Conservation (phyloP, 2,329 filamentous ascomycete species). For the Ceratocystis papillata region DNA sequence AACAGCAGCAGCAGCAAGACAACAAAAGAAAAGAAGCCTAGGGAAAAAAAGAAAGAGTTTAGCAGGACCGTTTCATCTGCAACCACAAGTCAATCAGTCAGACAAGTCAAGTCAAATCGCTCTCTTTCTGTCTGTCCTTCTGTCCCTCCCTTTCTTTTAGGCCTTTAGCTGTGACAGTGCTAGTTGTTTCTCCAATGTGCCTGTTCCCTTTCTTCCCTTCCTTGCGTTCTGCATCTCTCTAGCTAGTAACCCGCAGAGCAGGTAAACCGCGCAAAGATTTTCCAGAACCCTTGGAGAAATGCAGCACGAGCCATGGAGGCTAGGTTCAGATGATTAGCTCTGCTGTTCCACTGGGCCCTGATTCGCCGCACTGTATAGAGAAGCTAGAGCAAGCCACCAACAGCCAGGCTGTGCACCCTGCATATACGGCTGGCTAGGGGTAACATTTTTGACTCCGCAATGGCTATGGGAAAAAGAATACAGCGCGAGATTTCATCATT, state of each 20-base stretch:
- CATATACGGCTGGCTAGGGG: not conserved
- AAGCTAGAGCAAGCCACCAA: constrained; percentile 3
- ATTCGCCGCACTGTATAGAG: constrained; percentile 1
- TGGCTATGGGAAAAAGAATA: not conserved
- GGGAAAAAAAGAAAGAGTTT: not conserved
- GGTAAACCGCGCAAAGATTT: not conserved
- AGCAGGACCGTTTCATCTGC: not conserved
- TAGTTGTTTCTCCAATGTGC: too few relatives aligned
- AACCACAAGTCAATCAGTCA: not conserved
- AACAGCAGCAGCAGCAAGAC: not conserved
- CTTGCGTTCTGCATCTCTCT: not conserved
- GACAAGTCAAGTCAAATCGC: not conserved
- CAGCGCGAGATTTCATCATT: not conserved
- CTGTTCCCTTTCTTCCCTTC: not conserved
- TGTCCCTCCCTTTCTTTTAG: not conserved
- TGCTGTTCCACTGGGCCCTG: not conserved
- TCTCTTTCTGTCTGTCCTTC: not conserved
- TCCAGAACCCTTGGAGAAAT: constrained; percentile 5
- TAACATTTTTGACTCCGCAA: not conserved
- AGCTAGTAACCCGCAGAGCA: not conserved
- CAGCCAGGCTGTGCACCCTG: not conserved
- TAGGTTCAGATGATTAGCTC: constrained; percentile 2
- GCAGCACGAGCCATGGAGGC: not conserved
- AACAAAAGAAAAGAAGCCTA: not conserved
- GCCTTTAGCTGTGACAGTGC: too few relatives aligned